Conservation (phyloP, 2,329 filamentous ascomycete genomes). For the Alternaria panax region DNA sequence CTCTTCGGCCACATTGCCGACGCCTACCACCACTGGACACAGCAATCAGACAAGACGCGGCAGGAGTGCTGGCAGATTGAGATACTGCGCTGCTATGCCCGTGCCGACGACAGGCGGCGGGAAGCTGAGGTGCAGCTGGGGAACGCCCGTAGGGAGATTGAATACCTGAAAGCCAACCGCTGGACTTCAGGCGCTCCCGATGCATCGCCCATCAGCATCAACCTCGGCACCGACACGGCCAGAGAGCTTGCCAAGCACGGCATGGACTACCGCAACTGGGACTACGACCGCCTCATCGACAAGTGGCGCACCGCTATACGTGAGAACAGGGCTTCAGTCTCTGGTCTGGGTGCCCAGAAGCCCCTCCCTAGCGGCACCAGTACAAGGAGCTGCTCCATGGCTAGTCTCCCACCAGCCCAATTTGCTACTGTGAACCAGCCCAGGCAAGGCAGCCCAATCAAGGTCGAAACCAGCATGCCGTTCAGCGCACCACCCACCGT, state of each 20-base stretch:
- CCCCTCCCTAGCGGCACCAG: conserved; percentile 33
- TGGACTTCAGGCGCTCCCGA: conserved; percentile 38
- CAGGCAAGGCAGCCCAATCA: conserved; percentile 27
- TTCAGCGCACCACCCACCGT: conserved; percentile 44
- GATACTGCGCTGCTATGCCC: conserved; percentile 55
- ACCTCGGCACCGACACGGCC: conserved; percentile 47
- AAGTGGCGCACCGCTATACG: conserved; percentile 50
- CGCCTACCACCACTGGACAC: conserved; percentile 78
- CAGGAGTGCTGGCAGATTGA: conserved; percentile 57
- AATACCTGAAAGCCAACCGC: conserved; percentile 48
- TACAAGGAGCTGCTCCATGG: conserved; percentile 41
- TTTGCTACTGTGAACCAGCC: conserved; percentile 28
- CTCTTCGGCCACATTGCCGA: conserved; percentile 78
- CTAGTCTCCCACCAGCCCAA: conserved; percentile 34
- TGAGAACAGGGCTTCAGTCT: conserved; percentile 35
- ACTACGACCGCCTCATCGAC: conserved; percentile 51
- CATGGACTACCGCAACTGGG: conserved; percentile 51
- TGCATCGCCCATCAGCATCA: conserved; percentile 46
- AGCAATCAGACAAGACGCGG: conserved; percentile 60
- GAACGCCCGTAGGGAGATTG: conserved; percentile 51
- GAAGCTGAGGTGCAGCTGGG: conserved; percentile 51
- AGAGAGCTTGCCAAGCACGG: conserved; percentile 49
- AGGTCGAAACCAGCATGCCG: conserved; percentile 30
- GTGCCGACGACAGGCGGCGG: conserved; percentile 48
- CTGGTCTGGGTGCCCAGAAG: conserved; percentile 48